Percentiles rank a stretch among this genome's conserved stretches.
These are phyloP conservation scores for Cynanchum wilfordii DNA, from an alignment of 257 asterid species.

Conservation along the genomic window DNA sequence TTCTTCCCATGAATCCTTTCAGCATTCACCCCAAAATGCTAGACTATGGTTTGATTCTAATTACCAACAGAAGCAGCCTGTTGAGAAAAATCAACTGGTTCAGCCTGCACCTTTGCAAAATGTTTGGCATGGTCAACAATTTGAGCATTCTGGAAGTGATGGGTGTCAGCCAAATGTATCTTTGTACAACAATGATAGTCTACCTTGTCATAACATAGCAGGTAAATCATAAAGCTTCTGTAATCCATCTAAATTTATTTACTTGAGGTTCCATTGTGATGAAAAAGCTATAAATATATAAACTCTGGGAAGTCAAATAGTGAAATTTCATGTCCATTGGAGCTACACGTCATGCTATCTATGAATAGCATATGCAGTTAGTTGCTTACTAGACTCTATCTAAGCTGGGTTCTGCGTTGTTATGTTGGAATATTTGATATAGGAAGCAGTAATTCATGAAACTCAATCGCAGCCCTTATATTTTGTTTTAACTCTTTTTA, in stretches of 20 bases:
- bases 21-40: conserved; percentile 27
- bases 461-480: neutral
- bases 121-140: conserved; percentile 28
- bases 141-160: conserved; percentile 24
- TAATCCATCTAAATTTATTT: neutral
- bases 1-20: conserved; percentile 32
- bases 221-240: conserved; percentile 15
- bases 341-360: neutral
- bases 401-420: neutral
- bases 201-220: conserved; percentile 13
- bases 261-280: neutral
- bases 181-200: conserved; percentile 19
- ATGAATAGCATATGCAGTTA: neutral
- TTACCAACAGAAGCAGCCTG: conserved; percentile 35
- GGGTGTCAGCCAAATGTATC: conserved; percentile 20
- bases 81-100: conserved; percentile 32
- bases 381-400: neutral
- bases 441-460: neutral
- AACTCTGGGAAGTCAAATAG: no score
- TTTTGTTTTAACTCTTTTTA: neutral
- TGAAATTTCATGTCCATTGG: neutral
- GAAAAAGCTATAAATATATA: neutral
- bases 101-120: conserved; percentile 32
- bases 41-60: conserved; percentile 34
- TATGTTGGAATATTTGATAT: neutral